Base-by-base conservation (phyloP, 768 basidiomycete species). In the Termitomyces sp. region DNA sequence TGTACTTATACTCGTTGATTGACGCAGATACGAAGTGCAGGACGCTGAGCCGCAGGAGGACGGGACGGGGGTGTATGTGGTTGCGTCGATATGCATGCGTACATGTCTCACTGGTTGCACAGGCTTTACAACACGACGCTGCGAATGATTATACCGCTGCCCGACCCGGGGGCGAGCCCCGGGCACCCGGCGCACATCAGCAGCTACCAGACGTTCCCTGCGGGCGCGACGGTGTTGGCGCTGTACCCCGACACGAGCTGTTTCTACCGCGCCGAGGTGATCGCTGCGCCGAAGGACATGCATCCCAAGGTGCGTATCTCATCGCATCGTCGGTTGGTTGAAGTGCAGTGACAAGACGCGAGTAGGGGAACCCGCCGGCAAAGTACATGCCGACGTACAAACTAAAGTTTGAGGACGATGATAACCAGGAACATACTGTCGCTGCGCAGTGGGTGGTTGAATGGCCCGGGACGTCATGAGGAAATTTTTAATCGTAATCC, bases 171-270 rank as follows among this genome's bases (percentile, higher is more conserved):
- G 48, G 85, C 87, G 1, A 72, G 75, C 10, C 69, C 77, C 32
- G 82, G 79, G 49, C 85, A 73, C 67, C 79, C 88, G 0, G 78
- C 86, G 18, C 89, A 91, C 72, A 75, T 85, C 43, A 83, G 77
- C 64, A 78, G 83, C 4, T 91, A 91, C 68, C 88, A 84, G 48
- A 86, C 86, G 63, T 94, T 91, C 68, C 74, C 81, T 26, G 73
- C 81, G 0, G 86, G 90, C 4, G 84, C 87, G 23, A 88, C 80
- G 0, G 92, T 94, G 10, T 83, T 94, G 82, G 92, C 90, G 1
- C 75, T 93, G n/a, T 94, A 93, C 71, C 92, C 92, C 0, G 92
- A 94, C 67, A 94, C 92, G 0, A 93, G 90, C 64, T 92, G 89
- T 69, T 94, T 94, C 76, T 94, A 94, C 67, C 87, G 89, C 30